Evolutionary conservation across 1,139 yeast genomes (phyloP).

Genomic region (Blastobotrys serpentis): DNA sequence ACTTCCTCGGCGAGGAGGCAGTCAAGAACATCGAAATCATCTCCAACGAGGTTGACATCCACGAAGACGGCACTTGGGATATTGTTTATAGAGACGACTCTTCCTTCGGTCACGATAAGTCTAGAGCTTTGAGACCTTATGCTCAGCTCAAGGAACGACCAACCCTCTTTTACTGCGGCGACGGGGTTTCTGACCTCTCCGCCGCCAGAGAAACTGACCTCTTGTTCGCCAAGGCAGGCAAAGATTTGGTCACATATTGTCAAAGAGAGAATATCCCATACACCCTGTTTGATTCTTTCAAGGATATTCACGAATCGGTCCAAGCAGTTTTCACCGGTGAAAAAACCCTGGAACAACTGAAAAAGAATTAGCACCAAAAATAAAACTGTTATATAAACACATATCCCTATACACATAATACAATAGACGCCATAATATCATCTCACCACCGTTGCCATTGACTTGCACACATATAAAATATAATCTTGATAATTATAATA

Average conservation of each 20-base stretch:
- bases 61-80: constrained; percentile 67
- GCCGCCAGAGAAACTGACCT: constrained; percentile 95
- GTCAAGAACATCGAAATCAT: constrained; percentile 72
- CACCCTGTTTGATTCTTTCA: constrained; percentile 73
- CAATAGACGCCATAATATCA: no score
- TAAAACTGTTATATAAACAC: no score
- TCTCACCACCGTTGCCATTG: no score
- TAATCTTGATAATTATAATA: no score
- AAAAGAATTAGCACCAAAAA: background rate
- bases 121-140: constrained; percentile 71
- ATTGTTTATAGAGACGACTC: constrained; percentile 83
- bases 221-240: constrained; percentile 88
- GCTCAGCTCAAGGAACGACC: constrained; percentile 51
- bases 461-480: no score
- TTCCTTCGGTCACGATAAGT: constrained; percentile 91
- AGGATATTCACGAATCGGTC: constrained; percentile 64
- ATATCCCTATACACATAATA: no score
- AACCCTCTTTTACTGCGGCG: constrained; percentile 86
- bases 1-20: constrained; percentile 75
- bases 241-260: constrained; percentile 85
- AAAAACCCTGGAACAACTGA: constrained; percentile 38
- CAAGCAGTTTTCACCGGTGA: constrained; percentile 48
- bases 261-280: constrained; percentile 76
- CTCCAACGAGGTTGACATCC: constrained; percentile 69
- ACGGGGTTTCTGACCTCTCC: constrained; percentile 91